These are phyloP conservation scores for Moesziomyces sp. DNA, from an alignment of 1,284 basidiomycete species.

Conservation along the genomic window DNA sequence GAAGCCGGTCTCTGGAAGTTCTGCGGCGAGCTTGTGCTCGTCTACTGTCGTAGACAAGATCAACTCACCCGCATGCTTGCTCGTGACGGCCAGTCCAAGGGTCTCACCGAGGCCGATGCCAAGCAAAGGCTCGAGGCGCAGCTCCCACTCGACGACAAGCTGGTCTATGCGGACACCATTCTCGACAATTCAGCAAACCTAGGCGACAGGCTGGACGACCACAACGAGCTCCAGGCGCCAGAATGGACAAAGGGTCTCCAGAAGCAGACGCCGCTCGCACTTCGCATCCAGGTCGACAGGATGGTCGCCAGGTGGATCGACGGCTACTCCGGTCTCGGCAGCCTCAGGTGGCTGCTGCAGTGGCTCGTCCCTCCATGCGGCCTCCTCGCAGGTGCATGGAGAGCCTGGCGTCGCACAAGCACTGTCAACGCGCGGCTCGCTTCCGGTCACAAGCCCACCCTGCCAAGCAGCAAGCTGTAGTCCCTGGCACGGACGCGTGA, in stretches of 20 bases:
- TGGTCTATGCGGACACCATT: constrained; percentile 83
- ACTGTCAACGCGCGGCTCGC: constrained; percentile 28
- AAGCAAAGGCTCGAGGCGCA: constrained; percentile 81
- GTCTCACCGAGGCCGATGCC: constrained; percentile 72
- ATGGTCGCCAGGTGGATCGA: constrained; percentile 74
- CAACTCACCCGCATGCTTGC: constrained; percentile 63
- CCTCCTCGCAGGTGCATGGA: constrained; percentile 67
- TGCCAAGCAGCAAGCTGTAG: constrained; percentile 33
- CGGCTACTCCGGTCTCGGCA: constrained; percentile 71
- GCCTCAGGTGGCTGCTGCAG: constrained; percentile 75
- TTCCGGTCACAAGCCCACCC: constrained; percentile 6
- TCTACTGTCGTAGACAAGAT: constrained; percentile 73
- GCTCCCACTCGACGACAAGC: constrained; percentile 81
- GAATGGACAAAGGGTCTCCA: constrained; percentile 23
- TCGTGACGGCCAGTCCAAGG: constrained; percentile 64
- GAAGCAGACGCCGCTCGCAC: constrained; percentile 26
- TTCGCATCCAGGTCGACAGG: constrained; percentile 75
- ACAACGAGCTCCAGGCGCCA: constrained; percentile 6
- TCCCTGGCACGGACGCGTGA: background rate
- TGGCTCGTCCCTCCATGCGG: constrained; percentile 87
- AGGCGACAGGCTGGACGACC: constrained; percentile 1
- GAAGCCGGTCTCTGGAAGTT: constrained; percentile 88
- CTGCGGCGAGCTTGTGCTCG: constrained; percentile 85
- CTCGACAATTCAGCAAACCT: constrained; percentile 87
- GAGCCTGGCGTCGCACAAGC: constrained; percentile 24